Base-by-base conservation (phyloP, 192 early-diverging fungal species). In the Allomyces macrogynus region DNA sequence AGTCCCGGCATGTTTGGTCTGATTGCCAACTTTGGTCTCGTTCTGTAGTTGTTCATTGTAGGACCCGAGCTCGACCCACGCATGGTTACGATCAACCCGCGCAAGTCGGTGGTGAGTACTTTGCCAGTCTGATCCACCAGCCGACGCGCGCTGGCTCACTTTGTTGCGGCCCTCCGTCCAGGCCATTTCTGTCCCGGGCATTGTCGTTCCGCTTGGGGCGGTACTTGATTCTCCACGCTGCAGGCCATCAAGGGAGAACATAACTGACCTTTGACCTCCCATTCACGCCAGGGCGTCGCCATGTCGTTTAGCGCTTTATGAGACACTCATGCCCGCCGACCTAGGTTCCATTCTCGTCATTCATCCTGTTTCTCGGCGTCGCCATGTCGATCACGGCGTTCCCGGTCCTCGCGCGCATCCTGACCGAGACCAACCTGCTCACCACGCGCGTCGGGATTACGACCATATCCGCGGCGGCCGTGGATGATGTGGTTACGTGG, bases 381-480 rank as follows among this genome's bases (percentile, higher is more conserved):
- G 88, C 89, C 61, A 91, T 94, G 86, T 68, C 32, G 42, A 60
- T 40, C 23, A 25, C 60, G 57, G 92, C 92, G 0, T 97, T 94
- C 66, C 94, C 94, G 0, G 94, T 97, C 1, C 79, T 97, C 27
- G 94, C 90, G 0, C 92, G 95, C 67, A 94, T 97, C 62, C 72
- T 97, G 64, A 85, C 89, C 0, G 92, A 95, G 73, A 78, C 84
- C 43, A 91, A 92, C 68, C 70, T 97, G 40, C 73, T 95, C 42
- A 75, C 76, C 5, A 89, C 91, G 25, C 75, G 75, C 9, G 90
- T 93, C 10, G 95, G 92, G 12, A 78, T 85, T 20, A 77, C 87
- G n/a, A 84, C 91, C 20, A 81, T 97, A 62, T 85, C 89, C 20
- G 83, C 90, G 1, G 91, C 89, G 2, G 84, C 92, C 10, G 77